Conservation (phyloP, 805 yeast genomes). For the Candida silvatica region DNA sequence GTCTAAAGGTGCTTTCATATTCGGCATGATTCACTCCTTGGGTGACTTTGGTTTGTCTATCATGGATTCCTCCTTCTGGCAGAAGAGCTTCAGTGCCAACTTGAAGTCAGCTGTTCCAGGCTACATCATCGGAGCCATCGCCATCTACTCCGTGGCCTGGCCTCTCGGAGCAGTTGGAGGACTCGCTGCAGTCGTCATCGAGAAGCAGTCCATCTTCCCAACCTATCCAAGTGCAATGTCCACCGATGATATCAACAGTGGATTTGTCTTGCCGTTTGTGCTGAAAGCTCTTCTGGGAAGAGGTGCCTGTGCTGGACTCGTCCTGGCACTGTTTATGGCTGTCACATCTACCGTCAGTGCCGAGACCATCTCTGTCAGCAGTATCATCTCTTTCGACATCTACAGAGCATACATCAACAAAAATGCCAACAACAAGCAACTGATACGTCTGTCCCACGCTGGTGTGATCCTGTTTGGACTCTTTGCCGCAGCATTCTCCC, state of each 20-base stretch:
- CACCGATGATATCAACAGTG: constrained; percentile 34
- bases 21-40: constrained; percentile 21
- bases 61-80: constrained; percentile 25
- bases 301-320: constrained; percentile 40
- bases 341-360: constrained; percentile 50
- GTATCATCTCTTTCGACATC: constrained; percentile 41
- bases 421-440: constrained; percentile 37
- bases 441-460: constrained; percentile 35
- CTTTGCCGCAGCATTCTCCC: constrained; percentile 38
- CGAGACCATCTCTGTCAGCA: constrained; percentile 44
- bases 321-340: constrained; percentile 42
- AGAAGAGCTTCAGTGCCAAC: constrained; percentile 35
- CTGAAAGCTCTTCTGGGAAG: constrained; percentile 42
- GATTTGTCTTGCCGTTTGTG: constrained; percentile 43
- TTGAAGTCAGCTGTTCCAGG: constrained; percentile 32
- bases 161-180: constrained; percentile 28
- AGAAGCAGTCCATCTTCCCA: constrained; percentile 16
- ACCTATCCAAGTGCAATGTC: no score
- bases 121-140: constrained; percentile 36
- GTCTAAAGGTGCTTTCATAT: constrained; percentile 21
- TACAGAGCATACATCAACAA: constrained; percentile 43
- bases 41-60: constrained; percentile 27
- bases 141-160: constrained; percentile 37
- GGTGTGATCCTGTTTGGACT: constrained; percentile 36
- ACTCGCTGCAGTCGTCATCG: constrained; percentile 30